These are phyloP conservation scores for Moesziomyces aphidis DNA, from an alignment of 1,284 basidiomycete species.

Conservation along the genomic window DNA sequence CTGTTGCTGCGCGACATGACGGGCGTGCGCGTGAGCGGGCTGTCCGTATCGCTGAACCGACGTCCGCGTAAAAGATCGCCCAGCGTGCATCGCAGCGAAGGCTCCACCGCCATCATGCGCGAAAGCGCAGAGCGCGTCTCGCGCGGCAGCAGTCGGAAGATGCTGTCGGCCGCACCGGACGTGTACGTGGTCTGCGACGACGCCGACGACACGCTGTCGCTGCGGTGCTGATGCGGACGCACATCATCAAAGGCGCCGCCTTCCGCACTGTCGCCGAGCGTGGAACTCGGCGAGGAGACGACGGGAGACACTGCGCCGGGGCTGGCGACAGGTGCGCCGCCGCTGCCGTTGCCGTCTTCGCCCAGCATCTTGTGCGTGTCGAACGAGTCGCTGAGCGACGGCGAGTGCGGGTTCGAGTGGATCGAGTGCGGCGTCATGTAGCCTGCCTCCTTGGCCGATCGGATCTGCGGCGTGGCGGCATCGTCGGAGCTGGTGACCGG, in stretches of 20 bases:
- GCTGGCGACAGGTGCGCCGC: slow-evolving; percentile 8
- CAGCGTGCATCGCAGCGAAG: slow-evolving; percentile 87
- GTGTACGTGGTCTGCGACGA: slow-evolving; percentile 79
- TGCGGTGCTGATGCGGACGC: slow-evolving; percentile 50
- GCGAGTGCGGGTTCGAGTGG: slow-evolving; percentile 47
- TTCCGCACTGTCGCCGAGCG: slow-evolving; percentile 34
- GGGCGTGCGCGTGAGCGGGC: slow-evolving; percentile 58
- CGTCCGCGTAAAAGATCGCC: slow-evolving; percentile 88
- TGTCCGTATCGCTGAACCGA: slow-evolving; percentile 58
- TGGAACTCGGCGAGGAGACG: slow-evolving; percentile 39
- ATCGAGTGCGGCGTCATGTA: slow-evolving; percentile 60
- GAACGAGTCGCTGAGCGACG: slow-evolving; percentile 33
- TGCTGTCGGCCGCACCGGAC: slow-evolving; percentile 89
- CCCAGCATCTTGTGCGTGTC: slow-evolving; percentile 23
- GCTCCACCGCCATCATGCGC: slow-evolving; percentile 93
- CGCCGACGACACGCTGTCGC: slow-evolving; percentile 70
- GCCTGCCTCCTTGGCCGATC: slow-evolving; percentile 59
- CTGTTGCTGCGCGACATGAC: slow-evolving; percentile 59
- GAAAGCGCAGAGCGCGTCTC: slow-evolving; percentile 82
- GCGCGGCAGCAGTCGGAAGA: slow-evolving; percentile 94
- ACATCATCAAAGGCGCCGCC: slow-evolving; percentile 32
- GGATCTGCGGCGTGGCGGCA: slow-evolving; percentile 43
- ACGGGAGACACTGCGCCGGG: slow-evolving; percentile 37
- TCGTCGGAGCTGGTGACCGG: slow-evolving; percentile 23
- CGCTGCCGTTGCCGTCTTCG: slow-evolving; percentile 12